Evolutionary conservation across 1,284 basidiomycete species (phyloP), one percentile per base, ranked within the genome.

Genomic region (Marasmius sp.): DNA sequence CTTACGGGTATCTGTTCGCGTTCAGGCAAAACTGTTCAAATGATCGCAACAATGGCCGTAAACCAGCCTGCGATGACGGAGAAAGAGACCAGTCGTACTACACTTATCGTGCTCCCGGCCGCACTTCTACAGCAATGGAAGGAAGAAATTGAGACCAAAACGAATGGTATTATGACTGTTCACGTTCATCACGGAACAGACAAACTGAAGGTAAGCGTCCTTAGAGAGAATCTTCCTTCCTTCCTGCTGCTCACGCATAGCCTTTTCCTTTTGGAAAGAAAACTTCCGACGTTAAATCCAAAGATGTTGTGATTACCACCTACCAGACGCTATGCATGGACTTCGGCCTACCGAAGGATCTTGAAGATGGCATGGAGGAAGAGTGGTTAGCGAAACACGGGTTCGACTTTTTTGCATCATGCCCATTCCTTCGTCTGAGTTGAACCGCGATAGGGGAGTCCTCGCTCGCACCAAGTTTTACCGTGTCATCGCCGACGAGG

Each of bases 81-180:
- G 8, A 74, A 77, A 7, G 54, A 63, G 27, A 37, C 50, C 6
- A 66, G 75, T 56, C 77, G 78, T 51, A 83, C 83, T 3, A 89
- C 85, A 7, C 80, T 91, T 3, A 80, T 91, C 54, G 80, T 91
- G 33, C 88, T 89, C 2, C 89, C 89, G 0, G 83, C 88, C 1
- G 88, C 89, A 2, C 77, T 91, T 14, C 75, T 91, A 16, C 79
- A 84, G 53, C 88, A 90, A 84, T 91, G 88, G 88, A 86, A 86
- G 68, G 85, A 88, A 41, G 88, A 90, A 70, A 77, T 91, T 0
- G 80, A 84, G 48, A 77, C 78, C 8, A 89, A 88, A 72, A 84
- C 85, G 0, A 86, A 88, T 63, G 81, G 77, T n/a, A 71, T 86
- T n/a, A 88, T 89, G 68, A 74, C 70, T 0, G 84, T 86, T 1